These are phyloP conservation scores for Sporothrix pseudoabietina DNA, from an alignment of 2,329 filamentous ascomycete species.

Conservation along the genomic window DNA sequence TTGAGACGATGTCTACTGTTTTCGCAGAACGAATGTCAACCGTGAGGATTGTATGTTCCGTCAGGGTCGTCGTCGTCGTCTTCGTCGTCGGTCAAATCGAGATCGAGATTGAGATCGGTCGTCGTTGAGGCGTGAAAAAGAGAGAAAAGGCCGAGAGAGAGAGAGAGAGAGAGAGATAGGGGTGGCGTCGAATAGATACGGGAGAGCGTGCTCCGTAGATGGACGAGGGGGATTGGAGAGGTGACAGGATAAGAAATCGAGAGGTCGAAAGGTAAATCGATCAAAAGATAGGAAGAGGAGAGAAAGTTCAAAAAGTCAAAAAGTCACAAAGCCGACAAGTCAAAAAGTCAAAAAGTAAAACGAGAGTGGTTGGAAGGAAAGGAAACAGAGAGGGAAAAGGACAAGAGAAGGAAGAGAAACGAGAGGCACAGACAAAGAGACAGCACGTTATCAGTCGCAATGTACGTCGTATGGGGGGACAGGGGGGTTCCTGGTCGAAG, in stretches of 20 bases:
- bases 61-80: neutral
- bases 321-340: no score
- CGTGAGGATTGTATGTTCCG: neutral
- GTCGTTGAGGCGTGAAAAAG: neutral
- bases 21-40: neutral
- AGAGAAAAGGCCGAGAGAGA: neutral
- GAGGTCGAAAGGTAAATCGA: neutral
- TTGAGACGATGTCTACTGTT: neutral
- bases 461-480: neutral
- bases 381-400: neutral
- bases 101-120: neutral
- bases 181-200: conserved; percentile 15
- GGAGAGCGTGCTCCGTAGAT: neutral
- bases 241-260: neutral
- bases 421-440: conserved; percentile 20
- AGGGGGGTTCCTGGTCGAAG: conserved; percentile 3
- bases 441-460: conserved; percentile 22
- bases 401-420: conserved; percentile 18
- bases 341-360: conserved; percentile 8
- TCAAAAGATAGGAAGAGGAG: neutral
- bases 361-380: conserved; percentile 3
- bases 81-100: neutral
- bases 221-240: neutral
- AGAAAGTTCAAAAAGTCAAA: neutral
- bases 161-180: neutral